Conservation (phyloP, 2,329 filamentous ascomycete genomes). For the Venturiaceae sp. region DNA sequence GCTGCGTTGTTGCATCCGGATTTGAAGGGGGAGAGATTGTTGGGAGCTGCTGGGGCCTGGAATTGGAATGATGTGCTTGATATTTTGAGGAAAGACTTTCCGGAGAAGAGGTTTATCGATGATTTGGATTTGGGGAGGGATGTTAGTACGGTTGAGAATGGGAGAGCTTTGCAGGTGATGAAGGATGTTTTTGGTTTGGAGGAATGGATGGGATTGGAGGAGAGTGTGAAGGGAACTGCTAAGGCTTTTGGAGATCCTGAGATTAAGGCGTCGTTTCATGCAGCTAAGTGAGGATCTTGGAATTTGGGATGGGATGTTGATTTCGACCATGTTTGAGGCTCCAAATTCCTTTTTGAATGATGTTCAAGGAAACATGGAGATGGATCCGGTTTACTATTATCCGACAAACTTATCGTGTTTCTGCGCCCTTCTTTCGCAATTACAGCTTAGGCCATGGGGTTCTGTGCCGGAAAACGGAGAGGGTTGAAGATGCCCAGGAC, state of each 20-base stretch:
- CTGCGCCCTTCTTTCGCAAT: no score
- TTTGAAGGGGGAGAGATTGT: constrained; percentile 8
- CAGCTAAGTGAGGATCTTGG: no score
- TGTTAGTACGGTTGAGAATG: neutral
- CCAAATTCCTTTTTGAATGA: no score
- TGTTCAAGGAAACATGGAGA: no score
- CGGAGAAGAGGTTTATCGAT: constrained; percentile 25
- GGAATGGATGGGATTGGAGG: constrained; percentile 4
- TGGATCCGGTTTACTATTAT: no score
- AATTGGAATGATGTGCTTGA: constrained; percentile 7
- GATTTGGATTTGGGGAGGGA: constrained; percentile 8
- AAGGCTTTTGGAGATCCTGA: neutral
- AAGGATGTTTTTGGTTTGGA: neutral
- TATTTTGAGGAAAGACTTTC: constrained; percentile 14
- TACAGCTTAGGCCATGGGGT: no score
- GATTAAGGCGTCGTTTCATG: no score
- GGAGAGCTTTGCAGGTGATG: constrained; percentile 3
- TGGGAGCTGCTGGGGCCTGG: constrained; percentile 5
- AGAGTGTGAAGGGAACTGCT: neutral
- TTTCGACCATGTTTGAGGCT: no score
- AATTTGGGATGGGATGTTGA: no score
- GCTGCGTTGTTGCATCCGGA: constrained; percentile 7
- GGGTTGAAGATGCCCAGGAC: no score
- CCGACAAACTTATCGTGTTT: no score
- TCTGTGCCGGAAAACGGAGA: no score